Base-by-base conservation (phyloP, 1,284 basidiomycete genomes). In the Erythrobasidium hasegawianum region DNA sequence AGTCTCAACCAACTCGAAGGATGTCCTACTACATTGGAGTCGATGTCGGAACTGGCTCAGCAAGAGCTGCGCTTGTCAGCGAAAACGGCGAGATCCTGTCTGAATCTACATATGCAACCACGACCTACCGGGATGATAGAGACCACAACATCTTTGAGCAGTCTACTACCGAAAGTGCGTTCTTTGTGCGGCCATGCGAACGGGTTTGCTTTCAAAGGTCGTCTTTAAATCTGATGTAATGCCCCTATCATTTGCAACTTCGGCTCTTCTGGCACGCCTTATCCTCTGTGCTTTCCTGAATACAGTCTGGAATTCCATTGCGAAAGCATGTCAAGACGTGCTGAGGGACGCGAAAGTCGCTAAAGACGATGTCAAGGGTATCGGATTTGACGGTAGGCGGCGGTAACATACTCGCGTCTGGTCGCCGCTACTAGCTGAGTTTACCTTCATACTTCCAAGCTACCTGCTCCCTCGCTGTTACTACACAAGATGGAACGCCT, bases 371-470 rank as follows among this genome's bases (percentile, higher is more conserved):
- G 86, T 98, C 71, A 91, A 89, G 74, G 95, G 95, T 0, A 76
- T 98, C 64, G 93, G 94, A 10, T 97, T 97, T 76, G 95, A 97
- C 77, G 95, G 92, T 58, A 97, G 93, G 0, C 97, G n/a, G n/a
- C n/a, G n/a, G n/a, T n/a, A n/a, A n/a, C n/a, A 93, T 78, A 92
- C 89, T 0, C 81, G 22, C 33, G 11, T 33, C 5, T 5, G n/a
- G n/a, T n/a, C n/a, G n/a, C n/a, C n/a, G n/a, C n/a, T n/a, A n/a
- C n/a, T n/a, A n/a, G n/a, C n/a, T n/a, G n/a, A n/a, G n/a, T n/a
- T n/a, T n/a, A n/a, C n/a, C n/a, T n/a, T n/a, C n/a, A n/a, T n/a
- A n/a, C 10, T 97, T 97, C 76, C 95, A 97, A 78, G 95, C 94
- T 57, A 98, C 95, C 0, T 98, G 96, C 79, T 95, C 91, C 0